These are phyloP conservation scores for Pyricularia pennisetigena DNA, from an alignment of 2,329 filamentous ascomycete genomes.

Conservation along the genomic window DNA sequence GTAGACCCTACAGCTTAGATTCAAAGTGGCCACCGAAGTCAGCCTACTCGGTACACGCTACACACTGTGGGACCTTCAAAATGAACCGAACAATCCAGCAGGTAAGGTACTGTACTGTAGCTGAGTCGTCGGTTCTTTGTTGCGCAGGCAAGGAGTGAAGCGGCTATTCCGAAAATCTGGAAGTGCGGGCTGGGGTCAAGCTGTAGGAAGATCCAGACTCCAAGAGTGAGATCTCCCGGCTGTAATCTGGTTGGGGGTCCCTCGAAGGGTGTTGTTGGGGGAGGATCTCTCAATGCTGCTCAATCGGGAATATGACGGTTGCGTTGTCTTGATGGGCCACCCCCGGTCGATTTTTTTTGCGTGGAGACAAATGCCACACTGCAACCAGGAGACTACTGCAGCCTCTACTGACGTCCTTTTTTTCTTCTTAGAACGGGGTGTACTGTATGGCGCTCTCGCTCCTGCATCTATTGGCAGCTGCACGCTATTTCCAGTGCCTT, in stretches of 20 bases:
- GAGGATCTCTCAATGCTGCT: slow-evolving; percentile 7
- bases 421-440: not conserved
- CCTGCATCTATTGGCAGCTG: not conserved
- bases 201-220: not conserved
- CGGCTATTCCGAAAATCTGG: not conserved
- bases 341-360: not conserved
- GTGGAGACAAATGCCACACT: not conserved
- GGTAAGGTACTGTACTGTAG: not conserved
- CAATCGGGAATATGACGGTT: not conserved
- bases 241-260: slow-evolving; percentile 1
- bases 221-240: not conserved
- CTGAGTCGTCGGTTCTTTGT: not conserved
- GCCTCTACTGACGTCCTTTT: not conserved
- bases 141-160: not conserved
- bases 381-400: not conserved
- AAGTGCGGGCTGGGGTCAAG: not conserved
- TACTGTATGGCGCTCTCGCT: not conserved
- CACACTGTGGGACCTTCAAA: not conserved
- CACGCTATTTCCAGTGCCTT: not conserved
- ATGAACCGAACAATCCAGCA: not conserved
- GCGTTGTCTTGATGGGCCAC: not conserved
- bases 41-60: not conserved
- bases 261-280: slow-evolving; percentile 2
- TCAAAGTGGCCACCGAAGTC: not conserved
- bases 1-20: not conserved